Conservation (phyloP, 2,329 filamentous ascomycete genomes). For the Microdochium paspali region DNA sequence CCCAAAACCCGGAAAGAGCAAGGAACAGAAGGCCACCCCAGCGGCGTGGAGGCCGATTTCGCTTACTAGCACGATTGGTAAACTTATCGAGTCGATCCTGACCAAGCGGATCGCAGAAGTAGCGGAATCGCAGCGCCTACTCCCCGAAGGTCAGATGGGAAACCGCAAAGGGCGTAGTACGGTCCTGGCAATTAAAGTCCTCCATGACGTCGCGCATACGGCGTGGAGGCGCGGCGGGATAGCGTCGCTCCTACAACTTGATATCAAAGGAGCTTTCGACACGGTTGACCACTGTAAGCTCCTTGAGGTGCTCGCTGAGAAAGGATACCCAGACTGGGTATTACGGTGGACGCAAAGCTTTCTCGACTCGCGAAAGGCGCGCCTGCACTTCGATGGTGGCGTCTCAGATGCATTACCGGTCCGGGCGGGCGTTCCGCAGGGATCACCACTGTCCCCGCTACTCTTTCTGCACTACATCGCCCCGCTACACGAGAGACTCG, state of each 20-base stretch:
- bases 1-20: neutral
- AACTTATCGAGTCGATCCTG: neutral
- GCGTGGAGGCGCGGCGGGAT: neutral
- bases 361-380: neutral
- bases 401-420: neutral
- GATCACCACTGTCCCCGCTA: neutral
- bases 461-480: neutral
- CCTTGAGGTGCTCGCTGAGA: neutral
- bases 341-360: neutral
- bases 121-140: neutral
- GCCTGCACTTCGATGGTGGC: neutral
- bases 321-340: neutral
- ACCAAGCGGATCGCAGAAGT: neutral
- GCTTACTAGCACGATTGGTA: neutral
- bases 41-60: neutral
- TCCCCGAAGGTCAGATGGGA: neutral
- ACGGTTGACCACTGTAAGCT: neutral
- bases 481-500: neutral
- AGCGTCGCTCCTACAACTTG: neutral
- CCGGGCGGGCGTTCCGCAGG: neutral
- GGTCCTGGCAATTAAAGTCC: neutral
- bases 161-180: neutral
- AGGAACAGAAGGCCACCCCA: neutral
- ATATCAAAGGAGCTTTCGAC: neutral
- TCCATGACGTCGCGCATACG: neutral